Evolutionary conservation across 805 yeast genomes (phyloP), one percentile per base, ranked within the genome.

Genomic region (Kregervanrija fluxuum): DNA sequence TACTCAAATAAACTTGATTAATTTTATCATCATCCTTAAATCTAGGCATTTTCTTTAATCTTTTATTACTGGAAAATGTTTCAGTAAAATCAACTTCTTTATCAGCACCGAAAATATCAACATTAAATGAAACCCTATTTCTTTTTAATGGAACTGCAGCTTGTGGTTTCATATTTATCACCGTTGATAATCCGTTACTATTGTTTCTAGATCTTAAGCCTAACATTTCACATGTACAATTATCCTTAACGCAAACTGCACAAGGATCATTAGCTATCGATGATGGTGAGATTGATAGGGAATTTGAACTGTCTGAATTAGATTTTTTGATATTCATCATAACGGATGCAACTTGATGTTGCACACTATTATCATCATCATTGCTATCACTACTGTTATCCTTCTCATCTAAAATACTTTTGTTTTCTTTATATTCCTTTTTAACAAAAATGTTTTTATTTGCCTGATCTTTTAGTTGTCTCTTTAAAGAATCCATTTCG

Each of bases 231-330:
- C 90, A 83, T 11, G 82, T 60, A 56, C 90, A 84, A 45, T 74
- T 80, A 41, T 81, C 88, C 57, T 80, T 80, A 36, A 68, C 60
- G 57, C 90, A 83, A n/a, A 79, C 76, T 3, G 80, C 83, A 59
- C 90, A 83, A 45, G 68, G 71, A 37, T 59, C 66, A 33, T 56
- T 40, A 10, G 14, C 11, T 14, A 17, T n/a, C 10, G 8, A 14
- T n/a, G 31, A 16, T 13, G 39, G 22, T 14, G 22, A n/a, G 28
- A 22, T 22, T 22, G 28, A 17, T 4, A 17, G 22, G 3, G 22
- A 22, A 22, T 22, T 22, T 22, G 28, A 22, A 28, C 40, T 38
- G 46, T 33, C 28, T 28, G 39, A 32, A 14, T 39, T 31, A 11
- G 37, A 51, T 45, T 59, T 59, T 38, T 57, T 57, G 44, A 59